Conservation (phyloP, 306 rosid species). For the Mucuna pruriens region DNA sequence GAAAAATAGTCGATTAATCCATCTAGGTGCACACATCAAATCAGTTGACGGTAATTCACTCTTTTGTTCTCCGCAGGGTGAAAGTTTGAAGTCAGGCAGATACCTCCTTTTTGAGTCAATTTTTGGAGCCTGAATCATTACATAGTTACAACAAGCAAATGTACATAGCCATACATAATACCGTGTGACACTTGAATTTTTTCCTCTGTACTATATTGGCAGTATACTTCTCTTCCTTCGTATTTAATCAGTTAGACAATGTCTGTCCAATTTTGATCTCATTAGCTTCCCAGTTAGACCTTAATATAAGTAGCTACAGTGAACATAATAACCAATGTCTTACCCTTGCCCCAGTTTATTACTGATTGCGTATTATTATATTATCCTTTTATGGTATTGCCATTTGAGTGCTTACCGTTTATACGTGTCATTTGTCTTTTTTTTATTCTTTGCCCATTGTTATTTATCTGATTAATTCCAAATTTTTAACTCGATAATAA, state of each 20-base stretch:
- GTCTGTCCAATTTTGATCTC: constrained; percentile 4
- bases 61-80: not conserved
- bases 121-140: not conserved
- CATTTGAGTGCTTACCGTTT: no score
- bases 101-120: not conserved
- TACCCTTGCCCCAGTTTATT: no score
- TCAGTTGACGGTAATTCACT: not conserved
- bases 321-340: no score
- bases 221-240: not conserved
- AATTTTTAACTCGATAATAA: no score
- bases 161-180: constrained; percentile 14
- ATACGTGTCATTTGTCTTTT: no score
- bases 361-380: no score
- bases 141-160: constrained; percentile 7
- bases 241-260: not conserved
- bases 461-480: no score
- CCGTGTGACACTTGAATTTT: not conserved
- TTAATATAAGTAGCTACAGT: no score
- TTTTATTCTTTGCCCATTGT: no score
- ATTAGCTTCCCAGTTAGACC: not conserved
- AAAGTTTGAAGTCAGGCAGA: no score
- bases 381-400: no score
- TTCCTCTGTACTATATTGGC: not conserved
- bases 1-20: not conserved
- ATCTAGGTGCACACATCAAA: constrained; percentile 1